Evolutionary conservation across 2,329 filamentous ascomycete genomes (phyloP).

Genomic region (Uncinocarpus reesii): DNA sequence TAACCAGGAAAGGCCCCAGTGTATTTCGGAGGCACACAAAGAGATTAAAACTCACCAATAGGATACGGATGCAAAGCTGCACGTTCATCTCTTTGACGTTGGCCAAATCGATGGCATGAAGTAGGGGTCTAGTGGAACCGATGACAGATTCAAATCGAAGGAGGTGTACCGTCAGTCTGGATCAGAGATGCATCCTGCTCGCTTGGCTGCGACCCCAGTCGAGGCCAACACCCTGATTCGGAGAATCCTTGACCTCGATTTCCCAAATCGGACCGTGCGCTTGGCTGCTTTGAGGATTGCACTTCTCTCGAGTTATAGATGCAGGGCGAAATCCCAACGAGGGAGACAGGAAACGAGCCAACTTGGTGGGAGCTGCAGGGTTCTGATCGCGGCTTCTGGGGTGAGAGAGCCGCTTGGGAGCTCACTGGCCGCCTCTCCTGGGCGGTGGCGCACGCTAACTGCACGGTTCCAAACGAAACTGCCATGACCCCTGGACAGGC

Average conservation of each 20-base stretch:
- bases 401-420: constrained; percentile 10
- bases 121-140: constrained; percentile 3
- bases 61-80: background rate
- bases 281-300: constrained; percentile 1
- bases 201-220: constrained; percentile 5
- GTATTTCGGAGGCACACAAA: constrained; percentile 1
- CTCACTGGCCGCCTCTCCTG: constrained; percentile 12
- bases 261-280: constrained; percentile 8
- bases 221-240: constrained; percentile 5
- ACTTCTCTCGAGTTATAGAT: background rate
- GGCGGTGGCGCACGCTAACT: constrained; percentile 3
- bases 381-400: constrained; percentile 14
- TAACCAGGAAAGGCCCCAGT: background rate
- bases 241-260: background rate
- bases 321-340: constrained; percentile 1
- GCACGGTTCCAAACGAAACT: constrained; percentile 1
- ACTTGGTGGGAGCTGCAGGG: constrained; percentile 13
- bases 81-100: background rate
- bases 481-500: background rate
- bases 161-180: constrained; percentile 10
- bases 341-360: constrained; percentile 5
- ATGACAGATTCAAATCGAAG: background rate
- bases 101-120: background rate
- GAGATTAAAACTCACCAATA: constrained; percentile 9
- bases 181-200: constrained; percentile 12